Conservation (phyloP, 768 basidiomycete genomes). For the Macrolepiota dolichaula region DNA sequence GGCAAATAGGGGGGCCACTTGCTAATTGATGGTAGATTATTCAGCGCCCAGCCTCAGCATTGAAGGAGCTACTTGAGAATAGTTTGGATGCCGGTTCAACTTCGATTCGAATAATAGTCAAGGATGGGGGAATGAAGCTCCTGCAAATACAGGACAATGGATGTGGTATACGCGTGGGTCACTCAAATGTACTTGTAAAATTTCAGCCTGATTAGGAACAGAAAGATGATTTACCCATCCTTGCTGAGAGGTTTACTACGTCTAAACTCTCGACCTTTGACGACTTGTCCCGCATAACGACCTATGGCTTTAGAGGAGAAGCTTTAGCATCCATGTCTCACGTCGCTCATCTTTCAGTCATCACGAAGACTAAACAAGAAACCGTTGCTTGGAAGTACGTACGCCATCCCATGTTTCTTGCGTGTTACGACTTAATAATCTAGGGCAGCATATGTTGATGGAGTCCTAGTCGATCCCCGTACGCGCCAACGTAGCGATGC, state of each 20-base stretch:
- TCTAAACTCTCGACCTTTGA: conserved; percentile 87
- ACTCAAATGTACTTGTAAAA: neutral
- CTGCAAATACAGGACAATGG: conserved; percentile 98
- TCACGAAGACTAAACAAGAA: conserved; percentile 86
- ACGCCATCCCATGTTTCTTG: neutral
- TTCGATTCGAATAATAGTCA: conserved; percentile 81
- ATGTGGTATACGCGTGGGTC: conserved; percentile 82
- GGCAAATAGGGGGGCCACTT: neutral
- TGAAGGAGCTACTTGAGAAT: conserved; percentile 96
- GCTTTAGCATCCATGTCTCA: conserved; percentile 95
- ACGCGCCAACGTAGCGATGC: conserved; percentile 72
- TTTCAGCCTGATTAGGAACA: conserved; percentile 24
- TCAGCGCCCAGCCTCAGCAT: conserved; percentile 81
- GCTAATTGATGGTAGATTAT: conserved; percentile 26
- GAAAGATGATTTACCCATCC: conserved; percentile 85
- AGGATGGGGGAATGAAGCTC: conserved; percentile 94
- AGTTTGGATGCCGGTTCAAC: conserved; percentile 91
- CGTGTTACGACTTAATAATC: neutral
- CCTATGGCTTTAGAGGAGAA: conserved; percentile 97
- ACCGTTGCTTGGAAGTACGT: conserved; percentile 91
- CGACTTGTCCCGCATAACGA: conserved; percentile 78
- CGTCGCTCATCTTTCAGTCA: conserved; percentile 82
- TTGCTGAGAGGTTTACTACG: conserved; percentile 94
- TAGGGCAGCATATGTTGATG: conserved; percentile 84
- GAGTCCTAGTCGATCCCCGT: conserved; percentile 65